These are phyloP conservation scores for Populus nigra DNA, from an alignment of 345 rosid genomes.

Conservation along the genomic window DNA sequence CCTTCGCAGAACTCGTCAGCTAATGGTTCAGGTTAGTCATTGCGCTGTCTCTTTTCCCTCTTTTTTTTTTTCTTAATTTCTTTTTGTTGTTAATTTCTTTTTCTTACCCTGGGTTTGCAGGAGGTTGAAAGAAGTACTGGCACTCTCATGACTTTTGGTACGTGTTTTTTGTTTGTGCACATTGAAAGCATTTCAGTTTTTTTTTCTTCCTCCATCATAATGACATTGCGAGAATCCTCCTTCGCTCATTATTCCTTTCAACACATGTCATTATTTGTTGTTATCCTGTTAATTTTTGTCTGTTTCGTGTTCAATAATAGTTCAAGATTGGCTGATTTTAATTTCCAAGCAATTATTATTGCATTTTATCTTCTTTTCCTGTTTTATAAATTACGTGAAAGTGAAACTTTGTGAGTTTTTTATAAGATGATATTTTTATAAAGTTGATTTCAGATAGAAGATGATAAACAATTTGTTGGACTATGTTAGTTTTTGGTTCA, in stretches of 20 bases:
- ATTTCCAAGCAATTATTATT: too few relatives aligned
- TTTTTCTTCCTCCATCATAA: background rate
- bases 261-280: background rate
- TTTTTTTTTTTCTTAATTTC: background rate
- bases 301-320: too few relatives aligned
- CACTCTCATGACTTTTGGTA: slow-evolving; percentile 78
- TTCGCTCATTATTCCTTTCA: background rate
- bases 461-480: too few relatives aligned
- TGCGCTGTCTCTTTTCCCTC: background rate
- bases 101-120: slow-evolving; percentile 34
- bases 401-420: too few relatives aligned
- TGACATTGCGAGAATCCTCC: background rate
- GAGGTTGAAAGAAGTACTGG: slow-evolving; percentile 91
- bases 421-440: too few relatives aligned
- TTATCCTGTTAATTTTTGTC: background rate
- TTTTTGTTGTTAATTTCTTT: background rate
- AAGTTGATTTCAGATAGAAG: too few relatives aligned
- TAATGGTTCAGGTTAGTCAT: slow-evolving; percentile 85
- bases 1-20: slow-evolving; percentile 85
- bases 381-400: too few relatives aligned
- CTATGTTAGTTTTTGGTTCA: too few relatives aligned
- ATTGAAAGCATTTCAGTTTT: background rate
- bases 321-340: too few relatives aligned
- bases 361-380: too few relatives aligned
- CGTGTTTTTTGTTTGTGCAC: slow-evolving; percentile 29